Base-by-base conservation (phyloP, 805 yeast genomes). In the Nakazawaea wickerhamii region DNA sequence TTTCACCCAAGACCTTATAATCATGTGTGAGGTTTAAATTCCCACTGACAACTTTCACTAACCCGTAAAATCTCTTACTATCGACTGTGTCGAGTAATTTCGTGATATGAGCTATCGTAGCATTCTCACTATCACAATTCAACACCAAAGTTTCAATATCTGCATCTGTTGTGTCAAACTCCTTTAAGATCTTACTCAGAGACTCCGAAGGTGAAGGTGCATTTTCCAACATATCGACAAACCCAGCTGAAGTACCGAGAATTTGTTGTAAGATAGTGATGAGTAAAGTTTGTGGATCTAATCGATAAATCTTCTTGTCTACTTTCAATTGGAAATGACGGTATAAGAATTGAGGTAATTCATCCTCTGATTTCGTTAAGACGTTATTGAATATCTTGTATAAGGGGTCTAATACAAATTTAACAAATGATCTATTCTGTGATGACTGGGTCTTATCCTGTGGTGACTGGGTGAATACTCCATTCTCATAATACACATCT, bases 321-420 rank as follows among this genome's bases (percentile, higher is more conserved):
- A 82, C 57, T 3, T 59, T 49, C 18, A 77, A 60, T 4, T 71
- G 68, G 43, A 81, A 79, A 23, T 76, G 62, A 1, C 65, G 52
- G 53, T 68, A 64, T n/a, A 87, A 58, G 18, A 74, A 57, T 3
- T 45, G 43, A 8, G 70, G 55, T 14, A 87, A 55, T 0, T 63
- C 63, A 4, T 61, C 57, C 2, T 74, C 61, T 14, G 73, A 73
- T 27, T 72, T 67, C 0, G 87, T 69, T 9, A 91, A 54, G 0
- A 84, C 68, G 38, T 75, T 70, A 0, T 87, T 69, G 28, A 81
- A 62, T 7, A 90, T 56, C 56, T 91, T 90, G 63, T 89, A 91
- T 10, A 91, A 53, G 2, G 98, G 99, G 20, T 77, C 78, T 7
- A 89, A 61, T 6, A 93, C 70, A 51, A 88, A 83, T 35, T 70